Evolutionary conservation across 805 yeast species (phyloP), one percentile per base, ranked within the genome.

Genomic region (Kuraishia borneana): DNA sequence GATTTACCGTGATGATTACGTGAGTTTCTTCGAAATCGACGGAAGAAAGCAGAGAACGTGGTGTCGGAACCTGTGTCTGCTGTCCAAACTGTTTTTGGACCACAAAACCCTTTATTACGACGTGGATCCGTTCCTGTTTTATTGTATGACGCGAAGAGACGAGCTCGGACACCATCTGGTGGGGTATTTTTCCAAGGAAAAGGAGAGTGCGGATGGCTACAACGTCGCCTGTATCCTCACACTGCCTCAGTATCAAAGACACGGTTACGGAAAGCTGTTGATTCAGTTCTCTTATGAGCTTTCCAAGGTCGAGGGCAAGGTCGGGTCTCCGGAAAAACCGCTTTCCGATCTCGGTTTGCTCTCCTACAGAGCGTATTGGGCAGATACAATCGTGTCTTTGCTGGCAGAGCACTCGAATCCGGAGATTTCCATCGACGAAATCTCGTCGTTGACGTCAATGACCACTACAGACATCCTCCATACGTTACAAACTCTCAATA

Each of bases 311-410:
- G 99, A 92, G 50, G 76, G 80, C 34, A 92, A 92, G 53, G 74
- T 77, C 3, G 99, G 99, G 1, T 85, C 96, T 0, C 99, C 98
- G 0, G 99, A 92, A 58, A 92, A 92, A 51, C 99, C 99, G 3
- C 64, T 92, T 17, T 83, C 95, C 1, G 98, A 92, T 66, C 66
- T 92, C 50, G 99, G 99, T 27, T 65, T 92, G 21, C 65, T 92
- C 20, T 83, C 95, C 4, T 92, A 92, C 50, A 75, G 98, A 55
- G 95, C 96, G 0, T 92, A 71, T 52, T 92, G 99, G 99, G 76
- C 96, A 0, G 97, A 92, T 47, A 77, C 89, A 1, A 65, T 92
- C 39, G 76, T 87, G 9, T 76, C 74, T 34, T 52, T 85, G 20
- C 60, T 92, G 26, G 77, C 80, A 26, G 92, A 83, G 44, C 6